A percentile compares a stretch with the other conserved stretches of the same genome.
Conservation (phyloP, 1,284 basidiomycete genomes). For the Cerioporus squamosus region DNA sequence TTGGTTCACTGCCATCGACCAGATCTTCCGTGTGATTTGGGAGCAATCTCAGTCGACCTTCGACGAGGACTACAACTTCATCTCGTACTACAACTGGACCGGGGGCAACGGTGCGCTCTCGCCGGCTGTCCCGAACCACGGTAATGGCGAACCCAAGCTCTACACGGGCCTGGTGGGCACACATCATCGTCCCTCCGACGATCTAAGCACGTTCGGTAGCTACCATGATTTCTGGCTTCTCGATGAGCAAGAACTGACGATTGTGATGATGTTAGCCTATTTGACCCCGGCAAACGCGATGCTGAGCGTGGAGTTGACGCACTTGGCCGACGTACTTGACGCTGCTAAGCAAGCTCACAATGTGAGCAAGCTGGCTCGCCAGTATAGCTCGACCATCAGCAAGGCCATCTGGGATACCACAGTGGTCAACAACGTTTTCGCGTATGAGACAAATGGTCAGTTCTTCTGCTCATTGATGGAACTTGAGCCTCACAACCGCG, state of each 20-base stretch:
- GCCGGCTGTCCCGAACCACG: constrained; percentile 65
- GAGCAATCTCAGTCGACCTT: constrained; percentile 78
- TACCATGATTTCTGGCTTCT: not conserved
- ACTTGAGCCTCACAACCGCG: too few species aligned
- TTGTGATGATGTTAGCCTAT: constrained; percentile 54
- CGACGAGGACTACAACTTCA: constrained; percentile 69
- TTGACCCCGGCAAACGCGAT: constrained; percentile 80
- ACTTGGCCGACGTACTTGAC: constrained; percentile 66
- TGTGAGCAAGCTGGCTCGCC: constrained; percentile 56
- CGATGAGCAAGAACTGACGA: not conserved
- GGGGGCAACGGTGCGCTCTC: constrained; percentile 65
- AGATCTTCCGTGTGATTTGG: constrained; percentile 75
- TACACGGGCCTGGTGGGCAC: constrained; percentile 70
- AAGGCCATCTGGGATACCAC: constrained; percentile 69
- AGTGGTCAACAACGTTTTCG: constrained; percentile 69
- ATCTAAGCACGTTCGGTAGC: constrained; percentile 69
- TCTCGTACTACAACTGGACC: constrained; percentile 83
- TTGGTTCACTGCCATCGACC: constrained; percentile 71
- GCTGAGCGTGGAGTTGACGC: constrained; percentile 71
- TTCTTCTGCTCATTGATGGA: too few species aligned
- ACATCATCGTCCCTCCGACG: constrained; percentile 78
- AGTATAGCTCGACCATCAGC: constrained; percentile 63
- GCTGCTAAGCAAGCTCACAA: constrained; percentile 49
- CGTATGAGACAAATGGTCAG: constrained; percentile 77
- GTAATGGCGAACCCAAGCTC: constrained; percentile 71